Percentiles rank a stretch among this genome's conserved stretches.
Conservation (phyloP, 352 stramenopile species). For the Pythium rishiriense region DNA sequence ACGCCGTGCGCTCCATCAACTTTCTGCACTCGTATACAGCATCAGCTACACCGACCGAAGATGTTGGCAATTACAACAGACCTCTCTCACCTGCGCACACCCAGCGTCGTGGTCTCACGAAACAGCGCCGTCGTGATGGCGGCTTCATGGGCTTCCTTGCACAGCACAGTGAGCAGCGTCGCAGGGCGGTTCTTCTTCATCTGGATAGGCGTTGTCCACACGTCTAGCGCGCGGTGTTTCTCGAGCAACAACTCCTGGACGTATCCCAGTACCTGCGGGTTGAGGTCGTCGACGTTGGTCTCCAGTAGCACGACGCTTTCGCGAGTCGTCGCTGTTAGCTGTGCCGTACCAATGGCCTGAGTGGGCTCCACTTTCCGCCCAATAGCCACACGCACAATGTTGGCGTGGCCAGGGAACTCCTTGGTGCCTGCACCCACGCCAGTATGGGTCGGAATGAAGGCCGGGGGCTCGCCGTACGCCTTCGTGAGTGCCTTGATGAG, state of each 20-base stretch:
- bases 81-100: constrained; percentile 67
- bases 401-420: constrained; percentile 87
- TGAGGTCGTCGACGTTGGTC: constrained; percentile 92
- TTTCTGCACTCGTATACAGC: constrained; percentile 32
- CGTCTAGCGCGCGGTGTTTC: constrained; percentile 70
- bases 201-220: constrained; percentile 86
- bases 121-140: constrained; percentile 69
- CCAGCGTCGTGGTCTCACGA: constrained; percentile 87
- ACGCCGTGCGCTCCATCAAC: constrained; percentile 51
- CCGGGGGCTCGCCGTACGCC: constrained; percentile 71
- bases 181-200: constrained; percentile 92
- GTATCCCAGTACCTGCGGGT: constrained; percentile 81
- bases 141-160: constrained; percentile 50
- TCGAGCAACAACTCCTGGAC: constrained; percentile 70
- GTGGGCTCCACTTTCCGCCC: constrained; percentile 36
- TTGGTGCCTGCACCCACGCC: constrained; percentile 87
- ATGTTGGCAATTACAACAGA: not conserved
- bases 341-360: constrained; percentile 4
- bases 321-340: not conserved
- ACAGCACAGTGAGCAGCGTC: constrained; percentile 83
- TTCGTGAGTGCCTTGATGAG: constrained; percentile 89
- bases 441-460: constrained; percentile 75
- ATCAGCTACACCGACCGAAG: too few species aligned
- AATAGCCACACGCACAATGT: constrained; percentile 89
- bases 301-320: constrained; percentile 81